phyloP scores from a whole-genome alignment of 352 stramenopile species.

The Phytophthora ohioensis region DNA sequence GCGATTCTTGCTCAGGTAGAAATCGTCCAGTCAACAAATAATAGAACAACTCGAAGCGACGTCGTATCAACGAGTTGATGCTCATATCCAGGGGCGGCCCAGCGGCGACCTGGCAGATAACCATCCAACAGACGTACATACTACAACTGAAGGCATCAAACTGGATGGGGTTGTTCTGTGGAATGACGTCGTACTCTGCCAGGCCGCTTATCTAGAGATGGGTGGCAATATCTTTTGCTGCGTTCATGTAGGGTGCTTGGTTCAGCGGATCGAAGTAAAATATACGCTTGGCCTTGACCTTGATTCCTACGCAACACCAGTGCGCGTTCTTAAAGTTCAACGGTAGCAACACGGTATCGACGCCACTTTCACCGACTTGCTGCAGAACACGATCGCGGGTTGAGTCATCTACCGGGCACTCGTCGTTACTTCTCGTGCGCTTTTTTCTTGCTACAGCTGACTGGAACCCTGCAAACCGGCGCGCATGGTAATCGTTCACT shows the following conservation, averaged over 20 bases:
- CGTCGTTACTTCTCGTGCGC: background rate
- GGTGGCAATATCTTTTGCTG: background rate
- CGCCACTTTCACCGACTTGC: background rate
- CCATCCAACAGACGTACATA: slow-evolving; percentile 23
- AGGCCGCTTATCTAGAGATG: background rate
- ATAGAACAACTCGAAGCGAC: slow-evolving; percentile 30
- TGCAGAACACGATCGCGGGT: background rate
- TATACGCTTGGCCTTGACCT: background rate
- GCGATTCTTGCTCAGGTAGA: too few relatives aligned
- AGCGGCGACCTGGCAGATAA: slow-evolving; percentile 6
- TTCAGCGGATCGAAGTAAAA: slow-evolving; percentile 17
- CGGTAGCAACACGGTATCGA: slow-evolving; percentile 6
- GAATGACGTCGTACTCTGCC: slow-evolving; percentile 4
- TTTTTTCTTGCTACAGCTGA: background rate
- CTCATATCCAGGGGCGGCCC: slow-evolving; percentile 12
- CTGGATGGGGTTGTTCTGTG: slow-evolving; percentile 29
- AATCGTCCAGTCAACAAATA: slow-evolving; percentile 12
- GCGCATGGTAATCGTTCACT: background rate
- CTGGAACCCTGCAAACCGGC: slow-evolving; percentile 7
- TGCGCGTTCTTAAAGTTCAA: slow-evolving; percentile 22
- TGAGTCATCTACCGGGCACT: background rate
- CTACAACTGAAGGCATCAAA: slow-evolving; percentile 30
- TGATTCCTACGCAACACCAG: slow-evolving; percentile 20
- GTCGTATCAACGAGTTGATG: background rate
- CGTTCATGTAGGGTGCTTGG: background rate